These are phyloP conservation scores for Yamadazyma epiphylla DNA, from an alignment of 1,139 yeast genomes.

Conservation along the genomic window DNA sequence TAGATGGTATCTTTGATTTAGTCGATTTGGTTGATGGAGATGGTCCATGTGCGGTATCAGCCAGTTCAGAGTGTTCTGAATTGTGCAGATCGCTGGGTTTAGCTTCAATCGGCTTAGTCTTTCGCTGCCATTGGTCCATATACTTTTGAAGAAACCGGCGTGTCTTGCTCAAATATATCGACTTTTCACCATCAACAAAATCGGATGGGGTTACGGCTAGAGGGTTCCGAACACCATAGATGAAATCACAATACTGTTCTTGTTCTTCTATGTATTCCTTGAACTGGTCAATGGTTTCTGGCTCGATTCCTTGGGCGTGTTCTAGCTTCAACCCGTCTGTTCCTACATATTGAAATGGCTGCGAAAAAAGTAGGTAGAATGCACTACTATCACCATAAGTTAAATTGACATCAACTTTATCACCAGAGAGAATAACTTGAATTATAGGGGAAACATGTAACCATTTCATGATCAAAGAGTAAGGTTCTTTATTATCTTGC, in stretches of 20 bases:
- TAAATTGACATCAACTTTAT: slow-evolving; percentile 16
- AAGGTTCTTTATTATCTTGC: slow-evolving; percentile 9
- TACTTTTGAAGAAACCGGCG: too few relatives aligned
- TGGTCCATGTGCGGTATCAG: too few relatives aligned
- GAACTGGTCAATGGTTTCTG: slow-evolving; percentile 11
- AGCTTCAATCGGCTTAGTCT: too few relatives aligned
- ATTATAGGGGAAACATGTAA: slow-evolving; percentile 21
- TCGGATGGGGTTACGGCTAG: slow-evolving; percentile 9
- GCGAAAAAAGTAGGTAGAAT: slow-evolving; percentile 13
- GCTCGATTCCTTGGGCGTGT: slow-evolving; percentile 24
- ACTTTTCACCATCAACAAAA: slow-evolving; percentile 3
- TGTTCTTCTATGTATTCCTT: slow-evolving; percentile 18
- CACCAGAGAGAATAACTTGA: slow-evolving; percentile 15
- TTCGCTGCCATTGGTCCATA: too few relatives aligned
- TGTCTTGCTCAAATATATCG: too few relatives aligned
- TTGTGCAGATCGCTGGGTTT: too few relatives aligned
- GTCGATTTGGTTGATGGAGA: too few relatives aligned
- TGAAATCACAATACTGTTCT: slow-evolving; percentile 21
- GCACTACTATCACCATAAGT: slow-evolving; percentile 11
- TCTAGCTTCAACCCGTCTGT: slow-evolving; percentile 16
- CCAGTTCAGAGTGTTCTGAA: too few relatives aligned
- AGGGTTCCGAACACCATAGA: slow-evolving; percentile 22
- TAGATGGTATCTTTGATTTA: too few relatives aligned
- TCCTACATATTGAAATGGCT: slow-evolving; percentile 8
- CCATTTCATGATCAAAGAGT: slow-evolving; percentile 21